phyloP scores from a whole-genome alignment of 164 flowering plant species.

The Houttuynia cordata region DNA sequence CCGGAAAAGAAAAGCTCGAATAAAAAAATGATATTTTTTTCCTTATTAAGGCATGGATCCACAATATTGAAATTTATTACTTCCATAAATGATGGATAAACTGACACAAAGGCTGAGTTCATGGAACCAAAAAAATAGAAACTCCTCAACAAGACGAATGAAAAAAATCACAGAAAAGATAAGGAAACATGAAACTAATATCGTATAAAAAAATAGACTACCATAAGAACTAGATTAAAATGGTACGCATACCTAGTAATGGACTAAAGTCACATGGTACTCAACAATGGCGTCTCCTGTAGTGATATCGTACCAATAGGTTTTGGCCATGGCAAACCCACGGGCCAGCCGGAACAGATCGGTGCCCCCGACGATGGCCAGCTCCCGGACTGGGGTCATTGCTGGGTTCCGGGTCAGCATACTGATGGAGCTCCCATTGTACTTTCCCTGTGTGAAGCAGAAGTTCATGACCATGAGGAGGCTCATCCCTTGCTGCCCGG shows the following conservation, averaged over 20 bases:
- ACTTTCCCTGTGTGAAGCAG: constrained; percentile 27
- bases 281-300: constrained; percentile 31
- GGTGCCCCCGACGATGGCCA: constrained; percentile 41
- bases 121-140: not conserved
- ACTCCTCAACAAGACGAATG: not conserved
- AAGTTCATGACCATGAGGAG: constrained; percentile 34
- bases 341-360: constrained; percentile 31
- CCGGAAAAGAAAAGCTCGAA: no score
- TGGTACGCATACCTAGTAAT: constrained; percentile 3
- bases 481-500: constrained; percentile 11
- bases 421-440: constrained; percentile 36
- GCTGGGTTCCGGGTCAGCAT: constrained; percentile 35
- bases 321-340: constrained; percentile 26
- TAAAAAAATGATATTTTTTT: no score
- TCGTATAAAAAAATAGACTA: not conserved
- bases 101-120: no score
- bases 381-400: constrained; percentile 17
- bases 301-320: constrained; percentile 10
- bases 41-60: no score
- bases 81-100: no score
- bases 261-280: constrained; percentile 34
- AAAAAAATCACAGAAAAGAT: not conserved
- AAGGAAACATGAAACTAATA: not conserved
- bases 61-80: no score
- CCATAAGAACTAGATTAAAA: not conserved